These are phyloP conservation scores for Penicillium antarcticum DNA, from an alignment of 495 filamentous ascomycete genomes.

Conservation along the genomic window DNA sequence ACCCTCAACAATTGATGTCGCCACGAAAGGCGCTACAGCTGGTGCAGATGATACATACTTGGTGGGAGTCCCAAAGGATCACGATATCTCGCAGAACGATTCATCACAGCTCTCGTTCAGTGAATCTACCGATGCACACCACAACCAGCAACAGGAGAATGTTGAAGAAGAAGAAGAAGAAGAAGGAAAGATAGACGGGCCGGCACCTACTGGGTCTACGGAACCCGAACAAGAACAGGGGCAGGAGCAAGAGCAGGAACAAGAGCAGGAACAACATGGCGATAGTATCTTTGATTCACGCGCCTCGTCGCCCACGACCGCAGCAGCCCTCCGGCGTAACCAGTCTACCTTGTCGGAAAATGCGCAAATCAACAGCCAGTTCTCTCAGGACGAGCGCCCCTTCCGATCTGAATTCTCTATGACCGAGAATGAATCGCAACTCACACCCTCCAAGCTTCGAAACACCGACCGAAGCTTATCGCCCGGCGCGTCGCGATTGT, in stretches of 20 bases:
- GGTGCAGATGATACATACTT: constrained; percentile 45
- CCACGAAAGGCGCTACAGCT: constrained; percentile 16
- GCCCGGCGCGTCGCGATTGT: constrained; percentile 33
- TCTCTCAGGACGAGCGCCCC: constrained; percentile 25
- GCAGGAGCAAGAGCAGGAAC: constrained; percentile 24
- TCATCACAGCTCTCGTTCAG: constrained; percentile 28
- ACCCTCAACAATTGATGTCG: constrained; percentile 44
- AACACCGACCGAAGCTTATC: constrained; percentile 29
- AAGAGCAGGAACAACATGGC: constrained; percentile 1
- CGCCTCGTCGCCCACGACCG: constrained; percentile 64
- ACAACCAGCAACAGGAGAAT: not conserved
- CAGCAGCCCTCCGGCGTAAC: constrained; percentile 53
- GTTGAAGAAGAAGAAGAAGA: not conserved
- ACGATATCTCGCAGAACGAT: constrained; percentile 19
- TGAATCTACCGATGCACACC: constrained; percentile 23
- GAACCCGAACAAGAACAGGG: not conserved
- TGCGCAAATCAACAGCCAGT: constrained; percentile 14
- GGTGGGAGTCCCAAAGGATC: constrained; percentile 30
- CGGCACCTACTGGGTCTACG: constrained; percentile 4
- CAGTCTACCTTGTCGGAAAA: constrained; percentile 19
- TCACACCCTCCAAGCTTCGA: constrained; percentile 29
- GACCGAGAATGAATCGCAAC: constrained; percentile 28
- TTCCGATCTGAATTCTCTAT: constrained; percentile 19
- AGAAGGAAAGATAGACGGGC: not conserved
- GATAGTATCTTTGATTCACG: constrained; percentile 57